A percentile compares a stretch with the other conserved stretches of the same genome.
These are phyloP conservation scores for Phoenix dactylifera DNA, from an alignment of 176 grass and related monocot genomes.

Conservation along the genomic window DNA sequence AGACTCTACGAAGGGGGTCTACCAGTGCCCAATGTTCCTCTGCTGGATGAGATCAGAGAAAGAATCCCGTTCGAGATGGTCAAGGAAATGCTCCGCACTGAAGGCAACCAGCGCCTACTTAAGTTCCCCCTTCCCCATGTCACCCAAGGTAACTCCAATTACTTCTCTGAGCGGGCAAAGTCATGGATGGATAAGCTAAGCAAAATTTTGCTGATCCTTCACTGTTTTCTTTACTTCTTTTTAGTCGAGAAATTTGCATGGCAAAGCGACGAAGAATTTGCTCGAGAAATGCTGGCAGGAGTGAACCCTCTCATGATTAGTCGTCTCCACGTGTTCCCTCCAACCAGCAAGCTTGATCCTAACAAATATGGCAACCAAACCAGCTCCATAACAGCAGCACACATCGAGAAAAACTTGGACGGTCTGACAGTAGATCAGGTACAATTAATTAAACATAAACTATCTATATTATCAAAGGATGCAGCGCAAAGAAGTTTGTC, in stretches of 20 bases:
- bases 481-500: too few relatives aligned
- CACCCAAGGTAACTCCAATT: slow-evolving; percentile 26
- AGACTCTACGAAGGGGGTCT: slow-evolving; percentile 48
- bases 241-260: slow-evolving; percentile 45
- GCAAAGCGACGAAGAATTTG: slow-evolving; percentile 82
- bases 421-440: slow-evolving; percentile 42
- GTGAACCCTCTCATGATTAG: slow-evolving; percentile 66
- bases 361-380: slow-evolving; percentile 65
- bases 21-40: slow-evolving; percentile 31
- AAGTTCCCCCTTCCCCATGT: slow-evolving; percentile 48
- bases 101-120: slow-evolving; percentile 29
- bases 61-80: slow-evolving; percentile 42
- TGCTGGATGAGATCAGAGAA: slow-evolving; percentile 33
- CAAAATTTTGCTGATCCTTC: too few relatives aligned
- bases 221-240: neutral
- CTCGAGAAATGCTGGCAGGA: slow-evolving; percentile 81
- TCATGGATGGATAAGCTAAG: too few relatives aligned
- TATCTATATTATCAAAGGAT: neutral
- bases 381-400: slow-evolving; percentile 61
- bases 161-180: neutral
- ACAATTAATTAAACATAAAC: neutral
- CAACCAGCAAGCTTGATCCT: slow-evolving; percentile 56
- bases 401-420: slow-evolving; percentile 53
- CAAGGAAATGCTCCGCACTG: slow-evolving; percentile 45
- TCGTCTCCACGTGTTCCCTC: slow-evolving; percentile 64